Base-by-base conservation (phyloP, 768 basidiomycete species). In the Panellus pusillus region DNA sequence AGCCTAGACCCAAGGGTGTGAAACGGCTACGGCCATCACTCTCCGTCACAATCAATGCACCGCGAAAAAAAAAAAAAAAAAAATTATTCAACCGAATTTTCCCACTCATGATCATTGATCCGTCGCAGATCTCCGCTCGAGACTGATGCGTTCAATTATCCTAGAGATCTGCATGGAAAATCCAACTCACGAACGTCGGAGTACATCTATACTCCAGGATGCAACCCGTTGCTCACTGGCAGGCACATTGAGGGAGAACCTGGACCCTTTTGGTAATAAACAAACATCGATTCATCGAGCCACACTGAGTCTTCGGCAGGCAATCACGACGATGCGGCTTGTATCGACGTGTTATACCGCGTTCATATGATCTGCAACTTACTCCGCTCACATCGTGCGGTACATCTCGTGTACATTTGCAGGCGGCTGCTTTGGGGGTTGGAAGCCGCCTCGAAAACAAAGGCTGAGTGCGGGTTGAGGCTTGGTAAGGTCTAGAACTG, bases 301-400 rank as follows among this genome's bases (percentile, higher is more conserved):
- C 24, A 24, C 24, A 24, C 24, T 24, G 24, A 24, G 13, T 1
- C 32, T 8, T 37, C 6, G 24, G 4, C 18, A 52, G 49, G 68
- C 19, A 92, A 95, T 57, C 86, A 93, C 59, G 80, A 80, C 1
- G 92, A 96, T 61, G 73, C 74, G 11, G 89, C 91, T 52, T 90
- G 91, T 51, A 63, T 88, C 20, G 92, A 95, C 41, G 92, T 87
- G 2, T 76, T 98, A 3, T 75, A 79, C 39, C 85, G 93, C 14
- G 93, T 95, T 14, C 90, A 91, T 37, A 83, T 96, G 73, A 76
- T 89, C 37, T 76, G 73, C 14, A 74, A 79, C n/a, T n/a, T 37
- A 78, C 70, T 40, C 74, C 77, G 6, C 68, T 74, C 20, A 63
- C 73, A 24, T 83, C 86, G 4, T 78, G 74, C 45, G 70, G 70